A percentile compares a stretch with the other conserved stretches of the same genome.
phyloP scores from a whole-genome alignment of 2,329 filamentous ascomycete species.

The Alternaria longipes region DNA sequence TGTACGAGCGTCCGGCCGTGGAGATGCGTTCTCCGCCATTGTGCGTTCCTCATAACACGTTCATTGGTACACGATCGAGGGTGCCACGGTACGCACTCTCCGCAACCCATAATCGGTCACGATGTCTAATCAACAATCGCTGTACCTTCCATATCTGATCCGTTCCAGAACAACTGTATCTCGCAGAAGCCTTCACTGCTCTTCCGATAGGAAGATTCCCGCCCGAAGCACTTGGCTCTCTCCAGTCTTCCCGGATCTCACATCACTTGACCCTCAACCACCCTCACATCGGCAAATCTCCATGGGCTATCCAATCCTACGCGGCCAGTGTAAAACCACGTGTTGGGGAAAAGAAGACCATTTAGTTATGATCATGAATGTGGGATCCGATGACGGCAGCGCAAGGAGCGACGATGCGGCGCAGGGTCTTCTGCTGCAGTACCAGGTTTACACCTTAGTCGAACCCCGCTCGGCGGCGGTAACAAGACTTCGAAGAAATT shows the following conservation, averaged over 20 bases:
- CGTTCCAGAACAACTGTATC: not conserved
- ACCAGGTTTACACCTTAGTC: not conserved
- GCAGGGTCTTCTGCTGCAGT: conserved; percentile 8
- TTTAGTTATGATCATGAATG: not conserved
- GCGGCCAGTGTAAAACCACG: not conserved
- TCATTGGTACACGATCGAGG: not conserved
- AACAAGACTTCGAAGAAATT: not conserved
- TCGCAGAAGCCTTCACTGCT: not conserved
- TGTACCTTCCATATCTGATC: not conserved
- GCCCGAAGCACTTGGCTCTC: too few relatives aligned
- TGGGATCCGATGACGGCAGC: not conserved
- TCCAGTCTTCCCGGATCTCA: not conserved
- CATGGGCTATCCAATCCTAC: not conserved
- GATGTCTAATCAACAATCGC: not conserved
- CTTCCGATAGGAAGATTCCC: not conserved
- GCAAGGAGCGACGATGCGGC: conserved; percentile 5
- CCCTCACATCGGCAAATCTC: not conserved
- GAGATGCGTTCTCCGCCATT: not conserved
- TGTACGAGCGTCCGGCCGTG: not conserved
- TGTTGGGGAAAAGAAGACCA: not conserved
- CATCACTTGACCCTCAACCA: not conserved
- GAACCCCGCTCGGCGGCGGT: conserved; percentile 9
- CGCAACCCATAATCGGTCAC: not conserved
- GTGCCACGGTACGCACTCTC: conserved; percentile 1
- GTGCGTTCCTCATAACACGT: not conserved